Percentiles rank a stretch among this genome's conserved stretches.
phyloP scores from a whole-genome alignment of 2,329 filamentous ascomycete species.

The Teratosphaeria nubilosa region DNA sequence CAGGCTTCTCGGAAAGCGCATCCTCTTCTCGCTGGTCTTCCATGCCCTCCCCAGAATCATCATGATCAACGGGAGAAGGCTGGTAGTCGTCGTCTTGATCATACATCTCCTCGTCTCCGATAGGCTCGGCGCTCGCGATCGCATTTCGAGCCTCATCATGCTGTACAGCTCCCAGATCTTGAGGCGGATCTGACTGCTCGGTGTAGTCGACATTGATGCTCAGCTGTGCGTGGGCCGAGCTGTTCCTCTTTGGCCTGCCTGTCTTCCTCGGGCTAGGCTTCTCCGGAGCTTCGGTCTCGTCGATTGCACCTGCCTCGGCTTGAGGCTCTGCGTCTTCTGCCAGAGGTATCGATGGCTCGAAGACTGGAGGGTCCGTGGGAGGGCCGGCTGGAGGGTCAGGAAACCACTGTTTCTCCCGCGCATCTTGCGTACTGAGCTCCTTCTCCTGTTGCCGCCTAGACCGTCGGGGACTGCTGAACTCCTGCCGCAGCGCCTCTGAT shows the following conservation, averaged over 20 bases:
- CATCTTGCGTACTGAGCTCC: not conserved
- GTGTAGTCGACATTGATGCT: not conserved
- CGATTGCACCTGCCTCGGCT: not conserved
- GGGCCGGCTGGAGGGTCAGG: not conserved
- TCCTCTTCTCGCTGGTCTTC: not conserved
- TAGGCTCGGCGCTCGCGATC: not conserved
- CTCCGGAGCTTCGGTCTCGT: not conserved
- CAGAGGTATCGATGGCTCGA: not conserved
- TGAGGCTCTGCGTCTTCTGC: not conserved
- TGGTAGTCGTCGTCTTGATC: not conserved
- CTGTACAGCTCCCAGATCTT: not conserved
- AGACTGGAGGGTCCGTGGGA: not conserved
- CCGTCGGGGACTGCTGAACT: not conserved
- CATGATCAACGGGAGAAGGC: not conserved
- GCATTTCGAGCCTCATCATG: not conserved
- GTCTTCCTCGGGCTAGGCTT: not conserved
- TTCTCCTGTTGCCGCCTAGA: not conserved
- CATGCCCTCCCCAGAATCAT: not conserved
- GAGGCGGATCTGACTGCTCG: not conserved
- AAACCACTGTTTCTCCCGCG: constrained; percentile 1
- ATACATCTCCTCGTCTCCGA: not conserved
- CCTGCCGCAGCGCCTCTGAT: not conserved
- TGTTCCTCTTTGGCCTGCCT: not conserved
- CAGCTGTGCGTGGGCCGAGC: not conserved
- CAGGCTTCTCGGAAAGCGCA: not conserved